Conservation (phyloP, 2,329 filamentous ascomycete species). For the Drechslerella coelobrocha region DNA sequence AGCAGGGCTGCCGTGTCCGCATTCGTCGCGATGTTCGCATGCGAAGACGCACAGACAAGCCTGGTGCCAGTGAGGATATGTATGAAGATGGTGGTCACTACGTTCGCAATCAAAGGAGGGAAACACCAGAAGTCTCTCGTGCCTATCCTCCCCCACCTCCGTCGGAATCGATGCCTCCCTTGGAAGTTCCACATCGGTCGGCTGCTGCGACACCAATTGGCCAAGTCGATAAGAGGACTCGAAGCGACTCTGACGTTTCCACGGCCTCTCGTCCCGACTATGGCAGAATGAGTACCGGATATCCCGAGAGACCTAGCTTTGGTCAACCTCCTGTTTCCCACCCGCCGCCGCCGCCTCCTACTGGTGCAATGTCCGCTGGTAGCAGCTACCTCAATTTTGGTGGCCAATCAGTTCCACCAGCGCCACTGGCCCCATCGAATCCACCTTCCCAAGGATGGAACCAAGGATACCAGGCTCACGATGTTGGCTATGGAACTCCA, state of each 20-base stretch:
- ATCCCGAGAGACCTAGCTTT: constrained; percentile 38
- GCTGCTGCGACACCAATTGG: constrained; percentile 48
- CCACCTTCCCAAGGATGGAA: constrained; percentile 41
- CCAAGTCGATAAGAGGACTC: constrained; percentile 52
- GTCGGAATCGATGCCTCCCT: constrained; percentile 47
- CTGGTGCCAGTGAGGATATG: constrained; percentile 63
- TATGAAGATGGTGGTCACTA: constrained; percentile 67
- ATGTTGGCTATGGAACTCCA: constrained; percentile 35
- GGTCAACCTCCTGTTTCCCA: constrained; percentile 25
- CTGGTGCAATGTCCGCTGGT: constrained; percentile 26
- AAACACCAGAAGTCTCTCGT: constrained; percentile 41
- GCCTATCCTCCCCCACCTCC: constrained; percentile 35
- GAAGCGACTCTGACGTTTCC: constrained; percentile 54
- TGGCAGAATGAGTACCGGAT: constrained; percentile 33
- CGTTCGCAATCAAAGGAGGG: constrained; percentile 45
- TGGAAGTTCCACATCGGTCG: constrained; percentile 52
- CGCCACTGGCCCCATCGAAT: constrained; percentile 41
- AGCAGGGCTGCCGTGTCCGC: constrained; percentile 94
- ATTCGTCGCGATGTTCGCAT: constrained; percentile 94
- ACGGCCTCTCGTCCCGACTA: constrained; percentile 50
- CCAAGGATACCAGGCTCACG: constrained; percentile 42
- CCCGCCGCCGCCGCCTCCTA: constrained; percentile 21
- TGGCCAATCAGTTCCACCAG: constrained; percentile 42
- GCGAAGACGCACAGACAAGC: constrained; percentile 80
- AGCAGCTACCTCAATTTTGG: constrained; percentile 48